Conservation (phyloP, 257 asterid genomes). For the Nicotiana tomentosiformis region DNA sequence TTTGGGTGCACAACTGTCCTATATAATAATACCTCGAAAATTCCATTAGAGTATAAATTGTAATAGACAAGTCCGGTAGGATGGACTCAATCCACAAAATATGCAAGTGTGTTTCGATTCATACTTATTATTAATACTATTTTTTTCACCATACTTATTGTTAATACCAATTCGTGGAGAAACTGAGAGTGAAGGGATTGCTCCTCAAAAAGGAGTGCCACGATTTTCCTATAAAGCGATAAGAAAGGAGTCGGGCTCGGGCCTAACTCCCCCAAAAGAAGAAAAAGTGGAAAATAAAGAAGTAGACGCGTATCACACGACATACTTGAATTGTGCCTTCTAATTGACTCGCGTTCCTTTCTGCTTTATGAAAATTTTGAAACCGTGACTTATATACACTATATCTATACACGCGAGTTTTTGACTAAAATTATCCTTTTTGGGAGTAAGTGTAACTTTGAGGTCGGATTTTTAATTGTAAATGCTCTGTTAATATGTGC, state of each 20-base stretch:
- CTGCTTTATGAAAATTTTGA: no score
- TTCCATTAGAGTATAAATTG: no score
- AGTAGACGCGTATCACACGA: not conserved
- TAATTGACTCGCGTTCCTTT: not conserved
- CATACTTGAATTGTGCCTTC: not conserved
- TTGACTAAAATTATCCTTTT: no score
- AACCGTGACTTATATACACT: no score
- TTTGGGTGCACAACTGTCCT: no score
- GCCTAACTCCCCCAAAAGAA: not conserved
- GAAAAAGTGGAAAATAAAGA: not conserved
- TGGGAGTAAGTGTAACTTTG: no score
- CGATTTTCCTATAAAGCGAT: not conserved
- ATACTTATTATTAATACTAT: no score
- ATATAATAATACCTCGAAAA: no score
- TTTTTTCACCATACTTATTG: not conserved
- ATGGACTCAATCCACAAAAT: rapidly evolving
- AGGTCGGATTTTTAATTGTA: no score
- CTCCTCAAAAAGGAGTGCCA: not conserved
- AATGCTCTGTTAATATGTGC: no score
- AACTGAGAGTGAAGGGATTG: not conserved
- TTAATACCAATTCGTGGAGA: not conserved
- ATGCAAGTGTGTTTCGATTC: no score
- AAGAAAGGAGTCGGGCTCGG: not conserved
- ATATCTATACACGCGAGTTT: no score
- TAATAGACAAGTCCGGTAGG: rapidly evolving